phyloP scores from a whole-genome alignment of 192 early-diverging fungal species.

The Coemansia sp. region DNA sequence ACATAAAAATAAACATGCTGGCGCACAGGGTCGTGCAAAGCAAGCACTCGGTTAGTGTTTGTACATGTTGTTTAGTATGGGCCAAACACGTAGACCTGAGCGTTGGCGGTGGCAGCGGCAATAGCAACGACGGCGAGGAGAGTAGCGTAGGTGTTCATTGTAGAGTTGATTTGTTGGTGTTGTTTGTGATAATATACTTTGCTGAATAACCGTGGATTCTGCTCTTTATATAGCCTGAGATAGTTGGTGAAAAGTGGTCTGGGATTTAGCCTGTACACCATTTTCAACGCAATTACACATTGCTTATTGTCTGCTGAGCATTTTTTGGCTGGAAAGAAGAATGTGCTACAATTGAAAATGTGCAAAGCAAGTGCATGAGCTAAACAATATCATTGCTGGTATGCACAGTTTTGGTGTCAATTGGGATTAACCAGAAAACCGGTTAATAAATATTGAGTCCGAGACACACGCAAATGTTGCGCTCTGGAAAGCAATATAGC shows the following conservation, averaged over 20 bases:
- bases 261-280: not conserved
- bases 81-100: slow-evolving; percentile 13
- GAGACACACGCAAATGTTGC: no score
- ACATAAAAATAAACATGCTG: not conserved
- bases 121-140: slow-evolving; percentile 20
- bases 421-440: no score
- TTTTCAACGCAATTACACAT: not conserved
- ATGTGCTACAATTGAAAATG: no score
- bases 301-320: not conserved
- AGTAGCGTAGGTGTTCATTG: not conserved
- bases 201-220: not conserved
- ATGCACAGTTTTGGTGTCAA: no score
- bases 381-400: no score
- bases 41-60: not conserved
- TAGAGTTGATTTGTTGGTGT: not conserved
- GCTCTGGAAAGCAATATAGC: no score
- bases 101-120: slow-evolving; percentile 23
- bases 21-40: not conserved
- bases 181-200: not conserved
- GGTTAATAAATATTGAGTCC: no score
- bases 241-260: not conserved
- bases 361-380: slow-evolving; percentile 1
- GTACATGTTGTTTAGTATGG: not conserved
- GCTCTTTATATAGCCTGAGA: not conserved
- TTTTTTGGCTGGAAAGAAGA: no score